Conservation (phyloP, 768 basidiomycete species). For the Lentinus brumalis region DNA sequence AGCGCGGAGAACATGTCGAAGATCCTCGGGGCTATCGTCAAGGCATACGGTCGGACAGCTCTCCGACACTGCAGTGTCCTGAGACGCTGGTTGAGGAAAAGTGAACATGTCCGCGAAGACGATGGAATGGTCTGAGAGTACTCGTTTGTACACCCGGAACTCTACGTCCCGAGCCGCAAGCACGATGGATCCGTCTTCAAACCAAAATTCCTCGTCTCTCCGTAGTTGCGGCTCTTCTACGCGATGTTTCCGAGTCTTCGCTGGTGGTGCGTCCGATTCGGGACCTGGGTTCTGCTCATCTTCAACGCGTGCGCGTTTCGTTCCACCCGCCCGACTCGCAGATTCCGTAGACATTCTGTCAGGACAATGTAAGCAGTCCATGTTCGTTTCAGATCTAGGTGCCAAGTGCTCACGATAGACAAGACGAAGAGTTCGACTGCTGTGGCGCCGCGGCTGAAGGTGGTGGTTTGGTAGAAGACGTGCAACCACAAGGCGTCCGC, state of each 20-base stretch:
- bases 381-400: too few species aligned
- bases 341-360: too few species aligned
- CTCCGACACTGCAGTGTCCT: not conserved
- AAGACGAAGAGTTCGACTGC: not conserved
- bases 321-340: too few species aligned
- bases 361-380: too few species aligned
- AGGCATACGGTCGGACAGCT: not conserved
- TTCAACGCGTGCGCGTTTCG: too few species aligned
- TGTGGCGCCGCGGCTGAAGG: too few species aligned
- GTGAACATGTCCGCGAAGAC: slow-evolving; percentile 18
- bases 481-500: too few species aligned
- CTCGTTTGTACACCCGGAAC: slow-evolving; percentile 7
- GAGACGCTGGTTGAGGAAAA: not conserved
- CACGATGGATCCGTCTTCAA: slow-evolving; percentile 9
- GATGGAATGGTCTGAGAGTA: slow-evolving; percentile 7
- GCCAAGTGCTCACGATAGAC: not conserved
- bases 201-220: not conserved
- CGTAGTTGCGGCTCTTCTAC: too few species aligned
- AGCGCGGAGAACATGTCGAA: not conserved
- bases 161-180: not conserved
- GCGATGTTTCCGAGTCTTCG: too few species aligned
- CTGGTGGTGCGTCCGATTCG: too few species aligned
- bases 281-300: too few species aligned
- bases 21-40: not conserved
- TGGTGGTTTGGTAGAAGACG: too few species aligned